A percentile compares a stretch with the other conserved stretches of the same genome.
phyloP scores from a whole-genome alignment of 2,329 filamentous ascomycete genomes.

The Nemania sp. region DNA sequence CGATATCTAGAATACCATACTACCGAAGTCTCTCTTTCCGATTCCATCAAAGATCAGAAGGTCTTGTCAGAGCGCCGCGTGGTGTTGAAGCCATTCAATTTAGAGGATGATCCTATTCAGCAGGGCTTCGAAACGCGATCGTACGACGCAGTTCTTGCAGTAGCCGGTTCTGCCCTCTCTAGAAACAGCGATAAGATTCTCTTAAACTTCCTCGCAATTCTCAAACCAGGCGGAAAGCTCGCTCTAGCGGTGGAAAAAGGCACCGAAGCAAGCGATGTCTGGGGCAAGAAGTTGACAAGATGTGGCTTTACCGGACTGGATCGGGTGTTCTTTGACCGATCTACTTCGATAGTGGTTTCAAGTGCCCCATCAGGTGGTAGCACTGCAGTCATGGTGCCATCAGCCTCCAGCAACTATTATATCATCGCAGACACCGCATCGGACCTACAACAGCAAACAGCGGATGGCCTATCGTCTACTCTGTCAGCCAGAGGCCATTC shows the following conservation, averaged over 20 bases:
- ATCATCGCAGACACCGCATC: conserved; percentile 4
- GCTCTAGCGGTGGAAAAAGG: not conserved
- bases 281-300: not conserved
- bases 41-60: conserved; percentile 30
- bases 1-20: conserved; percentile 32
- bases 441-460: not conserved
- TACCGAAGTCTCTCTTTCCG: conserved; percentile 33
- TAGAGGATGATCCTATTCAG: conserved; percentile 33
- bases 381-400: conserved; percentile 21
- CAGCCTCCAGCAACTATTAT: conserved; percentile 1
- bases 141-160: conserved; percentile 38
- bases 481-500: not conserved
- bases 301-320: conserved; percentile 39
- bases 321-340: conserved; percentile 37
- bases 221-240: conserved; percentile 5
- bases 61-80: conserved; percentile 32
- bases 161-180: conserved; percentile 24
- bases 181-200: not conserved
- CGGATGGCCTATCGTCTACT: conserved; percentile 4
- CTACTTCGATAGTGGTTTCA: not conserved
- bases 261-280: not conserved
- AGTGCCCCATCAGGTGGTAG: not conserved
- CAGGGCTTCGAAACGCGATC: conserved; percentile 38
- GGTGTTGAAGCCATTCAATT: conserved; percentile 36
- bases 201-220: not conserved